Evolutionary conservation across 2,329 filamentous ascomycete genomes (phyloP), one percentile per base, ranked within the genome.

Genomic region (Tolypocladium guangdongense): DNA sequence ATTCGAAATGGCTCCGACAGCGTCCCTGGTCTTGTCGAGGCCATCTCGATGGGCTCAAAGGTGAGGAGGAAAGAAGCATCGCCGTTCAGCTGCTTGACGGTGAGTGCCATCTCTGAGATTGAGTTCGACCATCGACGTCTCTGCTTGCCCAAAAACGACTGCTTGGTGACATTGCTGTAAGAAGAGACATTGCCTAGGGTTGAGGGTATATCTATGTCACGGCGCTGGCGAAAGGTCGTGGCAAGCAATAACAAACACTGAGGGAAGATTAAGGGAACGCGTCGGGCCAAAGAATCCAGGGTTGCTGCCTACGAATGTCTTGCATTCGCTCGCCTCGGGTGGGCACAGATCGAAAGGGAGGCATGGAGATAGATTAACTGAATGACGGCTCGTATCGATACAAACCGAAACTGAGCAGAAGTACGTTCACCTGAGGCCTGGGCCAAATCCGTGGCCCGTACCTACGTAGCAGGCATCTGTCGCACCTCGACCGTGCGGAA

Each of bases 1-100:
- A 90, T 78, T 18, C 78, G 82, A 66, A 86, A 89, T 4, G 78
- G 75, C 50, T 72, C 72, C 11, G 52, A 30, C n/a, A 49, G 49
- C 14, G 50, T 48, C 18, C 49, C 56, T 20, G 50, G 52, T 10
- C 8, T 20, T 6, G 47, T 11, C 18, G 38, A 50, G n/a, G 59
- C 54, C 18, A 51, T 51, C n/a, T 72, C 68, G 32, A 77, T 68
- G 35, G 81, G 80, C 53, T 78, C 72, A 62, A 87, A 84, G 32
- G 78, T 79, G 46, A 87, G 72, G 37, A 86, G 74, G 64, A 87
- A 86, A 3, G 81, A 82, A 37, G 81, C 76, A 63, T 86, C 83
- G 50, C 74, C 76, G 64, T 86, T 86, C 53, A 87, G 73, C 54
- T 83, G 78, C 66, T 81, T 80, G 57, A 87, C 58, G 22, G 77